These are phyloP conservation scores for Cadophora sp. DNA, from an alignment of 2,329 filamentous ascomycete species.

Conservation along the genomic window DNA sequence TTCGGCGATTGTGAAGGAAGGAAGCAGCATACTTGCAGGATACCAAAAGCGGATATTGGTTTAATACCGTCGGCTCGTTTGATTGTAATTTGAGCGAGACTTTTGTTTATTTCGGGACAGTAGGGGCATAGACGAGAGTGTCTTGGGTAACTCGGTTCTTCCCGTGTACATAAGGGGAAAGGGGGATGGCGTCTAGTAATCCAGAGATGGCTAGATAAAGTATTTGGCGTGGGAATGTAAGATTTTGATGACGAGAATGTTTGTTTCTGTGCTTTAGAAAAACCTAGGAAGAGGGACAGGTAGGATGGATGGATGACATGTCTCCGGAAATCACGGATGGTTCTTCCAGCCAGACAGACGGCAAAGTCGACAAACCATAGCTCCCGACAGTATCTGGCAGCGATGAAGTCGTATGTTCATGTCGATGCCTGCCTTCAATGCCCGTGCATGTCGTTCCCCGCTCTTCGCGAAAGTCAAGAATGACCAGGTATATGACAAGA, in stretches of 20 bases:
- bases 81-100: not conserved
- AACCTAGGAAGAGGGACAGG: not conserved
- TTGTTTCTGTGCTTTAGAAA: not conserved
- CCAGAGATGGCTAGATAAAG: not conserved
- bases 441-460: too few relatives aligned
- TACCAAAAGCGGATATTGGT: constrained; percentile 18
- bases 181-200: constrained; percentile 7
- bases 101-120: not conserved
- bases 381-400: not conserved
- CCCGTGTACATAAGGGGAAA: constrained; percentile 6
- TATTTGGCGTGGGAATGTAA: constrained; percentile 2
- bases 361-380: not conserved
- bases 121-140: not conserved
- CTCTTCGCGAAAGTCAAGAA: not conserved
- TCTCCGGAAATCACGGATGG: not conserved
- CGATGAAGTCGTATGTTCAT: not conserved
- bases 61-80: constrained; percentile 10
- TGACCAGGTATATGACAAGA: not conserved
- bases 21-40: constrained; percentile 16
- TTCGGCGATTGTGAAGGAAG: not conserved
- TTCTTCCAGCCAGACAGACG: not conserved
- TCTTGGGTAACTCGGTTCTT: not conserved
- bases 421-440: not conserved
- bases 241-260: not conserved
- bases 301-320: not conserved